A percentile compares a stretch with the other conserved stretches of the same genome.
Conservation (phyloP, 371 early-diverging fungal species). For the Mortierella sp. region DNA sequence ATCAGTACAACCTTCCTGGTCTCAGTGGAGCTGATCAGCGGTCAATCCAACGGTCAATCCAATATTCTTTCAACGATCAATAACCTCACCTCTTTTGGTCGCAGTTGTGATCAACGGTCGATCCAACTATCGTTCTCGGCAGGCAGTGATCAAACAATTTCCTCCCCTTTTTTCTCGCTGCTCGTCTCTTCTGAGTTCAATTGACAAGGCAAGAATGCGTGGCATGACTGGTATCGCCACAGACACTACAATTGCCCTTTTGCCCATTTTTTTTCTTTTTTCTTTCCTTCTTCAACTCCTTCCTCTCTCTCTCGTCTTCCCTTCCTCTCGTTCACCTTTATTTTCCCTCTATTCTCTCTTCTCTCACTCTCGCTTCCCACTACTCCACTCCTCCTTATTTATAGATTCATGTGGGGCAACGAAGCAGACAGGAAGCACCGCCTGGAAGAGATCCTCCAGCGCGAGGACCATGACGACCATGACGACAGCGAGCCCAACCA, state of each 20-base stretch:
- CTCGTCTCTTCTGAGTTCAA: no score
- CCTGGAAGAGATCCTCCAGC: constrained; percentile 59
- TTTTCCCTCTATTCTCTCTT: neutral
- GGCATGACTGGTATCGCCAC: no score
- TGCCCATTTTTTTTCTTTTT: neutral
- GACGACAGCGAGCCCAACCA: constrained; percentile 43
- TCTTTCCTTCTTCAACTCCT: neutral
- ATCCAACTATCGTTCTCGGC: no score
- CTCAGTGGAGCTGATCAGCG: no score
- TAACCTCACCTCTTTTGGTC: no score
- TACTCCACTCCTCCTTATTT: neutral
- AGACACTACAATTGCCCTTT: neutral
- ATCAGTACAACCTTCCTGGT: no score
- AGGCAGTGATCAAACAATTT: no score
- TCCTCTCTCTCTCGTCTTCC: neutral
- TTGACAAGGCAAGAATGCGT: no score
- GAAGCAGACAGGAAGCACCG: constrained; percentile 58
- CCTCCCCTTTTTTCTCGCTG: no score
- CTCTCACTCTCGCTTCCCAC: neutral
- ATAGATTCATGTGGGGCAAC: constrained; percentile 32
- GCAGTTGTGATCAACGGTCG: no score
- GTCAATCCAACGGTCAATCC: no score
- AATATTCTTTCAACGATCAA: no score
- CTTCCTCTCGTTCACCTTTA: neutral
- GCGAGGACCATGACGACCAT: constrained; percentile 43